phyloP scores from a whole-genome alignment of 768 basidiomycete species.

The Boletales sp. region DNA sequence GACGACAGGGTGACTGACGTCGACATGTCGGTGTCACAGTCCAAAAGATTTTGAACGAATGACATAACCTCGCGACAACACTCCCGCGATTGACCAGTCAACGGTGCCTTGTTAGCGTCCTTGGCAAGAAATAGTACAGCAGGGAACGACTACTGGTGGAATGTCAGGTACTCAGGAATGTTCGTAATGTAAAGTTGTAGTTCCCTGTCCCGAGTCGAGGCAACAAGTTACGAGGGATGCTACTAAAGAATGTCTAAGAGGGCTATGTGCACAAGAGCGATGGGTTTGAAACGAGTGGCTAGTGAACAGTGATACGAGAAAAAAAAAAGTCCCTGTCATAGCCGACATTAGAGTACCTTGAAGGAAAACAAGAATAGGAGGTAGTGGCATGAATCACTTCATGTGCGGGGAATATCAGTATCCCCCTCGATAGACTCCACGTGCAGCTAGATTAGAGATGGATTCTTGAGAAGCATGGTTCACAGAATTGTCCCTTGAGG shows the following conservation, averaged over 20 bases:
- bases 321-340: slow-evolving; percentile 13
- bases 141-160: background rate
- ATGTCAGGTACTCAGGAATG: background rate
- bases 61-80: too few relatives aligned
- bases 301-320: slow-evolving; percentile 10
- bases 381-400: background rate
- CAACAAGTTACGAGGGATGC: too few relatives aligned
- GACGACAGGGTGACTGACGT: too few relatives aligned
- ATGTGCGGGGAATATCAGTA: slow-evolving; percentile 4
- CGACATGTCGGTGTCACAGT: too few relatives aligned
- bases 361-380: background rate
- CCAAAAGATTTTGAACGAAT: too few relatives aligned
- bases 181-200: background rate
- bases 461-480: slow-evolving; percentile 17
- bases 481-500: slow-evolving; percentile 14
- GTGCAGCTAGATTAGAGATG: slow-evolving; percentile 27
- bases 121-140: background rate
- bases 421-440: slow-evolving; percentile 27
- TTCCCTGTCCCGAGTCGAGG: too few relatives aligned
- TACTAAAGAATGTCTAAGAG: slow-evolving; percentile 1
- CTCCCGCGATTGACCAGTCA: too few relatives aligned
- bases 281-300: slow-evolving; percentile 9
- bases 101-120: too few relatives aligned
- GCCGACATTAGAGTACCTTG: slow-evolving; percentile 9
- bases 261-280: slow-evolving; percentile 3